Evolutionary conservation across 495 filamentous ascomycete species (phyloP).

Genomic region (Hyaloscypha hepaticicola): DNA sequence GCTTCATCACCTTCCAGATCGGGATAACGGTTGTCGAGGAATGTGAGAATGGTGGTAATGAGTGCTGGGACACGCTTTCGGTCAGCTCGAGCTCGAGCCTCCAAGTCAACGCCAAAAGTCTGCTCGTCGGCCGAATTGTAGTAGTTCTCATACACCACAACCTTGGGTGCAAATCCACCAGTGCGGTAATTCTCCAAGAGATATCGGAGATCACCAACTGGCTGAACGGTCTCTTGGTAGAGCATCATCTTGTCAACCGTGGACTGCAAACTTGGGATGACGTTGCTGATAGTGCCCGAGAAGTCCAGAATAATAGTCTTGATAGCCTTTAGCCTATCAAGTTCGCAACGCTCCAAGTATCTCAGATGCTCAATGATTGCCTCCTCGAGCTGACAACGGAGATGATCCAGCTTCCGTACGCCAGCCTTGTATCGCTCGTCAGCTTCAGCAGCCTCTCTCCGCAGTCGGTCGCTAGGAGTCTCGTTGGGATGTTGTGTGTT

Average conservation of each 20-base stretch:
- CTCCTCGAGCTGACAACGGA: constrained; percentile 92
- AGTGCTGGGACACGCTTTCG: constrained; percentile 92
- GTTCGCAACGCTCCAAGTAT: constrained; percentile 97
- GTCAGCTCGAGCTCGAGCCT: constrained; percentile 88
- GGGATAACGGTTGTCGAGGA: constrained; percentile 93
- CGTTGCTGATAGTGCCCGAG: constrained; percentile 95
- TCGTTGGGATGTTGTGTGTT: constrained; percentile 89
- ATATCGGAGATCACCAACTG: constrained; percentile 86
- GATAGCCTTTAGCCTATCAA: constrained; percentile 94
- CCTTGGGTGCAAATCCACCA: constrained; percentile 84
- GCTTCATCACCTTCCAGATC: constrained; percentile 97
- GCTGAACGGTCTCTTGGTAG: constrained; percentile 97
- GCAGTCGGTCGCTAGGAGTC: constrained; percentile 80
- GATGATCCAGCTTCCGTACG: constrained; percentile 79
- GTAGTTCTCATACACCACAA: constrained; percentile 97
- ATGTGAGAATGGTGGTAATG: constrained; percentile 89
- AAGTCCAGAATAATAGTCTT: constrained; percentile 98
- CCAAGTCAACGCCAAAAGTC: constrained; percentile 95
- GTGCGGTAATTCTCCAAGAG: constrained; percentile 98
- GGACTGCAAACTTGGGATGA: constrained; percentile 93
- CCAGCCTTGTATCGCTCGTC: constrained; percentile 91
- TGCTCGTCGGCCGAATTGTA: constrained; percentile 98
- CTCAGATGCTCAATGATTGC: constrained; percentile 87
- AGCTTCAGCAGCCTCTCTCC: constrained; percentile 84
- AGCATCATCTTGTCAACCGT: constrained; percentile 98